These are phyloP conservation scores for Peniophora sp. DNA, from an alignment of 1,284 basidiomycete genomes.

Conservation along the genomic window DNA sequence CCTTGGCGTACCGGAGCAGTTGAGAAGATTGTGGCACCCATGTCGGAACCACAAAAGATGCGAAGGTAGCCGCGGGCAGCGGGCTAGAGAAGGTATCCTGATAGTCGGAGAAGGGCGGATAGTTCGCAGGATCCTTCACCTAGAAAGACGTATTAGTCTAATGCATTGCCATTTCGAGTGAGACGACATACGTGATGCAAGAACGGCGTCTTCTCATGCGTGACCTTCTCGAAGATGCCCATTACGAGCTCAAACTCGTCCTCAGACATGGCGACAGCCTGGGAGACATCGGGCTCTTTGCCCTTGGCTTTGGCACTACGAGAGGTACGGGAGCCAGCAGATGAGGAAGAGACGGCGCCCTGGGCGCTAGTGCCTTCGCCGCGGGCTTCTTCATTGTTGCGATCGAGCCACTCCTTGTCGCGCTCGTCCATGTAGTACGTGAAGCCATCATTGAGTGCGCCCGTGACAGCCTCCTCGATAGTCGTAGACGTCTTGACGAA, in stretches of 20 bases:
- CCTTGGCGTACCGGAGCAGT: constrained; percentile 17
- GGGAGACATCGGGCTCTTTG: constrained; percentile 61
- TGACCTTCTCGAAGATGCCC: constrained; percentile 88
- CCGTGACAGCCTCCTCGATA: constrained; percentile 68
- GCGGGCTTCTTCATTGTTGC: constrained; percentile 83
- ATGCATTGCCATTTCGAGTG: constrained; percentile 1
- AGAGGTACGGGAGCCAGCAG: constrained; percentile 39
- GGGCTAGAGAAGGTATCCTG: constrained; percentile 19
- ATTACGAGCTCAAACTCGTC: constrained; percentile 93
- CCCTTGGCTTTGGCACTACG: constrained; percentile 72
- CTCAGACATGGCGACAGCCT: constrained; percentile 66
- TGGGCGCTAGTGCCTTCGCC: constrained; percentile 79
- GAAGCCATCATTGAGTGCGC: constrained; percentile 58
- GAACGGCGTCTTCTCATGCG: constrained; percentile 87
- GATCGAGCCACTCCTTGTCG: constrained; percentile 90
- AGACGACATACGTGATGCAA: constrained; percentile 71
- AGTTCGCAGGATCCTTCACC: constrained; percentile 55
- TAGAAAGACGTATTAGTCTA: constrained; percentile 13
- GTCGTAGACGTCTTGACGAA: constrained; percentile 86
- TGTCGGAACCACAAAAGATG: constrained; percentile 16
- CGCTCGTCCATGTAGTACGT: constrained; percentile 96
- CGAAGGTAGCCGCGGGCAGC: constrained; percentile 19
- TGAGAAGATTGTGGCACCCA: constrained; percentile 19
- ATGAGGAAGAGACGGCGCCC: constrained; percentile 44
- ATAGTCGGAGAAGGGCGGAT: constrained; percentile 69